Evolutionary conservation across 495 filamentous ascomycete genomes (phyloP).

Genomic region (Trypethelium eluteriae): DNA sequence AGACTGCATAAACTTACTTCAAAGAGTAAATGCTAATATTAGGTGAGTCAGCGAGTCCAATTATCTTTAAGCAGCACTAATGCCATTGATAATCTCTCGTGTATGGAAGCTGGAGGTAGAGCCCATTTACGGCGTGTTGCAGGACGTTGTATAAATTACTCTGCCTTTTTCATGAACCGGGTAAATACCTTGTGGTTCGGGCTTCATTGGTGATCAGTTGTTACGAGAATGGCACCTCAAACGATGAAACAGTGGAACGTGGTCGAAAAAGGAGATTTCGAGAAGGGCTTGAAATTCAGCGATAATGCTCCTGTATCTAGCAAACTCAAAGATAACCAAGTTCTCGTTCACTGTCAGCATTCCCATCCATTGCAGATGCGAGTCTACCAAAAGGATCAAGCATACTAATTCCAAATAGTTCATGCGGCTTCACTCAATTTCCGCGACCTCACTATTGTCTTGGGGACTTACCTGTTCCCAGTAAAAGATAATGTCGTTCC

Average conservation of each 20-base stretch:
- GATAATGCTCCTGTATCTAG: constrained; percentile 46
- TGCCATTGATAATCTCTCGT: no score
- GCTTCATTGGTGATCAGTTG: no score
- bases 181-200: no score
- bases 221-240: constrained; percentile 38
- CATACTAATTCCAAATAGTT: constrained; percentile 31
- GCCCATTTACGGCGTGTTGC: no score
- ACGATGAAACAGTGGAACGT: constrained; percentile 62
- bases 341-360: constrained; percentile 51
- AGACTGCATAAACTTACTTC: no score
- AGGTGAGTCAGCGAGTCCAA: no score
- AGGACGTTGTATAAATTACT: no score
- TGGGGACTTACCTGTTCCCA: constrained; percentile 64
- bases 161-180: no score
- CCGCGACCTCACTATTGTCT: constrained; percentile 68
- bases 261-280: constrained; percentile 48
- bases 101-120: no score
- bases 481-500: constrained; percentile 53
- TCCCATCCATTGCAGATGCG: neutral
- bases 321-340: constrained; percentile 57
- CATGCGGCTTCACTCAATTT: constrained; percentile 74
- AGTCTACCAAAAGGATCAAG: neutral
- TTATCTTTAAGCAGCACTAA: no score
- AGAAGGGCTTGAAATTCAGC: constrained; percentile 47
- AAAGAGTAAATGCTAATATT: no score